Evolutionary conservation across 2,329 filamentous ascomycete genomes (phyloP), one percentile per base, ranked within the genome.

Genomic region (Phymatotrichopsis omnivora): DNA sequence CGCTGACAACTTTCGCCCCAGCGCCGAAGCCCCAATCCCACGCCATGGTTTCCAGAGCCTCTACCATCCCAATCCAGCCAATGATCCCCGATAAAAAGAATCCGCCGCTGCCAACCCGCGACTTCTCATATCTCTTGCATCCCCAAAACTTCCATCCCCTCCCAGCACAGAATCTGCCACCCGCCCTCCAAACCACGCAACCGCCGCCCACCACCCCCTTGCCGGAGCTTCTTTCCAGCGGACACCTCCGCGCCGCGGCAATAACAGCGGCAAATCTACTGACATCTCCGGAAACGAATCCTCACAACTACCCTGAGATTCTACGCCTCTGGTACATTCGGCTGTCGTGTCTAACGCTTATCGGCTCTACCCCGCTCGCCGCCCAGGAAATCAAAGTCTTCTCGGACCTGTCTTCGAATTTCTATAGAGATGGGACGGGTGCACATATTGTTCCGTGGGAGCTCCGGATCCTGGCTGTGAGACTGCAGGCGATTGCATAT

Each of bases 131-230:
- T 62, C 76, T 95, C 34, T 74, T 91, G 8, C 76, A 80, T 16
- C 79, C 84, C 3, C 76, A 85, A 53, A 80, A 87, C 45, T 95
- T 89, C 67, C 87, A 94, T 60, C 77, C 81, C 2, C 69, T 95
- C 19, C 78, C 81, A 1, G 73, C 73, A 12, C 70, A 76, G 33
- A 69, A 72, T 51, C 64, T 78, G 10, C 75, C 77, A 0, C 59
- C 68, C 0, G 66, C 85, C 3, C 89, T 94, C 62, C 76, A 83
- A 50, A 74, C 75, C 53, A 74, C 83, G 0, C 63, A 76, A 16
- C 41, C 75, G 79, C 62, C 69, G 1, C 66, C 76, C 0, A 71
- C 75, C 22, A 76, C 81, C 1, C 69, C 82, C 0, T 72, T 95
- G 23, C 67, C 76, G 14, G 70, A 73, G 2, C 75, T 95, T 3